phyloP scores from a whole-genome alignment of 176 grass and related monocot species.

The Bothriochloa decipiens region DNA sequence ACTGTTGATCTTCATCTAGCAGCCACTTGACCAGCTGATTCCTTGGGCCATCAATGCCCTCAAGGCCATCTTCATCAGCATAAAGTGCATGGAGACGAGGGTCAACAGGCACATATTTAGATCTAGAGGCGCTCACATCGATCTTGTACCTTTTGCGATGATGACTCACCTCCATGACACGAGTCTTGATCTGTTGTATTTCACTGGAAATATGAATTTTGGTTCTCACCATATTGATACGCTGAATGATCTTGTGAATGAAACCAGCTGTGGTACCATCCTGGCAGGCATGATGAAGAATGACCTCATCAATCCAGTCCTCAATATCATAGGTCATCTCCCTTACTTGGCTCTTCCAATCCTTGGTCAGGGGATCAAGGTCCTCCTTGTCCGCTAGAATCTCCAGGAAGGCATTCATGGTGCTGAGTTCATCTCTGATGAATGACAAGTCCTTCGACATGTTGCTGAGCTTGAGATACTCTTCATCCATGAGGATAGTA shows the following conservation, averaged over 20 bases:
- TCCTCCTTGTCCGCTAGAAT: not conserved
- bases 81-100: not conserved
- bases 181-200: not conserved
- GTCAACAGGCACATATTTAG: not conserved
- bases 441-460: not conserved
- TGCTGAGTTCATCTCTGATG: slow-evolving; percentile 8
- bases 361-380: not conserved
- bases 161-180: not conserved
- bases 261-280: not conserved
- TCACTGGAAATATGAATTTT: not conserved
- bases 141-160: too few species aligned
- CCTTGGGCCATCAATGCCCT: not conserved
- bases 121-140: not conserved
- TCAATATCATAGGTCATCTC: slow-evolving; percentile 15
- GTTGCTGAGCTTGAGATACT: not conserved
- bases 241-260: not conserved
- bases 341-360: not conserved
- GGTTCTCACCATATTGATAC: not conserved
- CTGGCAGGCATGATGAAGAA: not conserved
- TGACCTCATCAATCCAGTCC: not conserved
- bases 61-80: not conserved
- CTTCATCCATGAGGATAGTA: not conserved
- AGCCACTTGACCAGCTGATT: not conserved
- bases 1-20: not conserved
- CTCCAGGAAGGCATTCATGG: not conserved